These are phyloP conservation scores for Auricularia cornea DNA, from an alignment of 768 basidiomycete species.

Conservation along the genomic window DNA sequence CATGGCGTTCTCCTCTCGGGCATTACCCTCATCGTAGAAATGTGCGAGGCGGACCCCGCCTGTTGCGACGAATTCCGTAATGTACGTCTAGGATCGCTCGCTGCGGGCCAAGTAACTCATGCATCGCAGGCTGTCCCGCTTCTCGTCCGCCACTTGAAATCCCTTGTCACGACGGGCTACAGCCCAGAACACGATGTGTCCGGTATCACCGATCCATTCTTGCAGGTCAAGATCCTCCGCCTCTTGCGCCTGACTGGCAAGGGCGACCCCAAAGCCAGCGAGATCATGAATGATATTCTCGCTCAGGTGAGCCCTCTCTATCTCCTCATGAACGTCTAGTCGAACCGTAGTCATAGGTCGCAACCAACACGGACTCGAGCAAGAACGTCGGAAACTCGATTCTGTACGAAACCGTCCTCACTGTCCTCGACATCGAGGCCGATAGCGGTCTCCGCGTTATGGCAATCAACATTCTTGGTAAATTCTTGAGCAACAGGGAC, in stretches of 20 bases:
- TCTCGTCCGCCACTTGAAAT: constrained; percentile 91
- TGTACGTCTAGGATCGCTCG: constrained; percentile 36
- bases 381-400: constrained; percentile 99
- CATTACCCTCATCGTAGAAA: constrained; percentile 90
- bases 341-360: constrained; percentile 49
- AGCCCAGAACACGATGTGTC: constrained; percentile 98
- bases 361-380: constrained; percentile 95
- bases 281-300: constrained; percentile 96
- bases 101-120: constrained; percentile 7
- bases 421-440: constrained; percentile 94
- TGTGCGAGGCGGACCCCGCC: constrained; percentile 71
- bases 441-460: constrained; percentile 93
- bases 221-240: constrained; percentile 88
- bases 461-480: constrained; percentile 99
- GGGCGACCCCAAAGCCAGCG: constrained; percentile 79
- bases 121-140: constrained; percentile 70
- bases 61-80: constrained; percentile 83
- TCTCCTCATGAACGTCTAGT: not conserved
- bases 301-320: constrained; percentile 57
- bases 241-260: constrained; percentile 82
- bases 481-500: constrained; percentile 94
- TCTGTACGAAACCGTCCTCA: constrained; percentile 93
- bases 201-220: constrained; percentile 96
- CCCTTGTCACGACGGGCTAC: constrained; percentile 90
- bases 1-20: constrained; percentile 94